These are phyloP conservation scores for Cutaneotrichosporon cyanovorans DNA, from an alignment of 1,284 basidiomycete species.

Conservation along the genomic window DNA sequence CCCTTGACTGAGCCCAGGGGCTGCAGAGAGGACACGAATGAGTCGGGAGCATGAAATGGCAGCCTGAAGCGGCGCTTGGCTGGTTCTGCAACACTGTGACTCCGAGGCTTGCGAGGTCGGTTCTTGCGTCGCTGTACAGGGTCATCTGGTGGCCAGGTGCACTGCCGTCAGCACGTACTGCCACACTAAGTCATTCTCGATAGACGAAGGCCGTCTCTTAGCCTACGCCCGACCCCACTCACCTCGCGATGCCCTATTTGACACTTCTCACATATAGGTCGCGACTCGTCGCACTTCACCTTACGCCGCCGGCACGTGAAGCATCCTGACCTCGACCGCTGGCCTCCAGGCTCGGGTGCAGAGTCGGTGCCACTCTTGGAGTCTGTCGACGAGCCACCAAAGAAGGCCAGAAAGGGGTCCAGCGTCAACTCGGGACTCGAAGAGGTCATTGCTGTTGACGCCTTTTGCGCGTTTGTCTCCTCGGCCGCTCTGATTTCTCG, in stretches of 20 bases:
- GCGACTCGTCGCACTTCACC: slow-evolving; percentile 38
- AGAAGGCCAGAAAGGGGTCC: slow-evolving; percentile 19
- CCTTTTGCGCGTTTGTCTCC: no score
- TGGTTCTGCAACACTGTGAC: slow-evolving; percentile 16
- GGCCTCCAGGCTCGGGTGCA: slow-evolving; percentile 12
- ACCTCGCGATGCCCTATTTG: slow-evolving; percentile 30
- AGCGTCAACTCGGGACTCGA: slow-evolving; percentile 13
- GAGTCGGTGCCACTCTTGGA: neutral
- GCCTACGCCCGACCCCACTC: no score
- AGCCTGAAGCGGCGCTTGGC: slow-evolving; percentile 19
- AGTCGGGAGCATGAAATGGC: slow-evolving; percentile 17
- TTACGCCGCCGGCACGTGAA: slow-evolving; percentile 35
- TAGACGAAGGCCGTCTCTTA: no score
- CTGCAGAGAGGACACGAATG: slow-evolving; percentile 16
- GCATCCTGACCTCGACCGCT: slow-evolving; percentile 29
- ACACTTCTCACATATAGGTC: slow-evolving; percentile 30
- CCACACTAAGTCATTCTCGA: no score
- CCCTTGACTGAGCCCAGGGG: slow-evolving; percentile 19
- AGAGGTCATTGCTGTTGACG: no score
- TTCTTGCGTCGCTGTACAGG: slow-evolving; percentile 27
- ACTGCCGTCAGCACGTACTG: slow-evolving; percentile 9
- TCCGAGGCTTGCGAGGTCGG: slow-evolving; percentile 18
- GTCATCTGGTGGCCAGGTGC: slow-evolving; percentile 30
- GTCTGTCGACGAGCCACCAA: slow-evolving; percentile 2
- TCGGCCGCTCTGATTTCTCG: no score